Evolutionary conservation across 2,329 filamentous ascomycete genomes (phyloP), one percentile per base, ranked within the genome.

Genomic region (Monilinia fructicola): DNA sequence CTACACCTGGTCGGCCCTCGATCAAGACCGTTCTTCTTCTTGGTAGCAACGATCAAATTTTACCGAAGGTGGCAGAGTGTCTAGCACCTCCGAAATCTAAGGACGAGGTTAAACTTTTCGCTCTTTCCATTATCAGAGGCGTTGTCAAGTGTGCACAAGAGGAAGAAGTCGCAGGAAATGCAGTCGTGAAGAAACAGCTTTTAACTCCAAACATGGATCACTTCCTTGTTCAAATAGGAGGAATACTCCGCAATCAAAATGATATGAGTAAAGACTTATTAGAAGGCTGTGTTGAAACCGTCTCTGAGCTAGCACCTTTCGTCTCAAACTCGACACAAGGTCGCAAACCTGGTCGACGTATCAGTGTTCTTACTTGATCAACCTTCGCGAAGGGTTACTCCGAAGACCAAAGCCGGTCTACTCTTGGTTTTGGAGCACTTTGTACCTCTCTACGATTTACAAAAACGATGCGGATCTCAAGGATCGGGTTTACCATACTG

Each of bases 81-180:
- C 79, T 99, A 35, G 82, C 83, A 5, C 83, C 90, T 7, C 83
- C 85, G 55, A 94, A 90, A 64, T 87, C 91, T 0, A 95, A 95
- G 76, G 91, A 94, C 69, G 89, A 93, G 66, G 93, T 99, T 66
- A 95, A 93, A 74, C 79, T 90, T 0, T 96, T 92, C 75, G 86
- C 93, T 1, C 81, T 99, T 40, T 84, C 87, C 14, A 89, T 98
- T 53, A 77, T 99, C 54, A 84, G 85, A 54, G 90, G 87, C 66
- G 80, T 94, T 44, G 83, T 92, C 44, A 83, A 82, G 65, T 79
- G 90, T 59, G 84, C 87, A 2, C 80, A 81, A 64, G 83, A 84
- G 1, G 81, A 85, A 11, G 83, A 87, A 68, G 83, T 82, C 1
- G 83, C 78, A 50, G 74, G 78, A 53, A 69, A 78, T 68, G 71